Percentiles rank a stretch among this genome's conserved stretches.
phyloP scores from a whole-genome alignment of 2,329 filamentous ascomycete genomes.

The Mycocentrospora acerina region DNA sequence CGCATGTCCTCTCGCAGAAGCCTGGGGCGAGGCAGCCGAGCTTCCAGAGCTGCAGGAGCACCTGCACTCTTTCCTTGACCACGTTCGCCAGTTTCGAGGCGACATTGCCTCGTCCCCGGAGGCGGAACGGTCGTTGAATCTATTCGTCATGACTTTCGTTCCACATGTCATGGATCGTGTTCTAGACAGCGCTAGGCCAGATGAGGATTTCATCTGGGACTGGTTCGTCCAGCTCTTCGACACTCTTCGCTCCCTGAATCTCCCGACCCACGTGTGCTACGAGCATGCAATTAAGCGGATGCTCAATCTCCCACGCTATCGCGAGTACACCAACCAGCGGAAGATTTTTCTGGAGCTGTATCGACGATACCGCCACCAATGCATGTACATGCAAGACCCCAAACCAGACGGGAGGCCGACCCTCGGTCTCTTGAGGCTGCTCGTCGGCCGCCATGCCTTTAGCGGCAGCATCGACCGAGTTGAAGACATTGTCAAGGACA shows the following conservation, averaged over 20 bases:
- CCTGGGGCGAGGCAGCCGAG: constrained; percentile 27
- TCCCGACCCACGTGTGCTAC: constrained; percentile 25
- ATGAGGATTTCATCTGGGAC: constrained; percentile 29
- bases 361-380: constrained; percentile 20
- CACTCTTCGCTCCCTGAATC: constrained; percentile 17
- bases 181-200: constrained; percentile 13
- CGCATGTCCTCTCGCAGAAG: constrained; percentile 9
- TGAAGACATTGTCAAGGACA: constrained; percentile 25
- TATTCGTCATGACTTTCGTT: constrained; percentile 31
- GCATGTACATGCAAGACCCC: constrained; percentile 11
- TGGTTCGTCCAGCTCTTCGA: constrained; percentile 30
- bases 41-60: constrained; percentile 29
- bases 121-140: constrained; percentile 11
- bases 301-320: constrained; percentile 30
- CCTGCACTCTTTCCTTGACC: constrained; percentile 26
- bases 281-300: constrained; percentile 28
- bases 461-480: constrained; percentile 21
- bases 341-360: constrained; percentile 34
- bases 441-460: constrained; percentile 23
- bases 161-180: constrained; percentile 30
- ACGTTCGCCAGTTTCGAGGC: constrained; percentile 26
- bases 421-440: constrained; percentile 14
- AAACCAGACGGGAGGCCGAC: constrained; percentile 18
- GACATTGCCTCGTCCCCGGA: constrained; percentile 22
- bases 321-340: constrained; percentile 24